Conservation (phyloP, 2,329 filamentous ascomycete genomes). For the Zymoseptoria ardabiliae region DNA sequence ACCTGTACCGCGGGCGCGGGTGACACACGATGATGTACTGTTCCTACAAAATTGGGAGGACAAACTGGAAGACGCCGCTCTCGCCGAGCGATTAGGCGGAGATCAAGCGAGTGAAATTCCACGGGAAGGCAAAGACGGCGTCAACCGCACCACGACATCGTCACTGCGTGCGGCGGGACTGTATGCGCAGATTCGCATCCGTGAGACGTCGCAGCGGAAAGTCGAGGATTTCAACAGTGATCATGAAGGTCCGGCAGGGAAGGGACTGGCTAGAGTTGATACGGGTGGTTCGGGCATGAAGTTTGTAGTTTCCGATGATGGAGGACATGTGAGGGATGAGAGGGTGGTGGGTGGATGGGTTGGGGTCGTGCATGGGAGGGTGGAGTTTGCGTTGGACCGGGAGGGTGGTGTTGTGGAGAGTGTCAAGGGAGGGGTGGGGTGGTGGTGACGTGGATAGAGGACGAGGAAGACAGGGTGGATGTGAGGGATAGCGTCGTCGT, state of each 20-base stretch:
- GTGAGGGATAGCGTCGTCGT: too few relatives aligned
- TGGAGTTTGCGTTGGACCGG: background rate
- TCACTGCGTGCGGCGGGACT: background rate
- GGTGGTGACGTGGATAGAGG: background rate
- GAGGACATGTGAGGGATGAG: background rate
- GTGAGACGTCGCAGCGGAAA: background rate
- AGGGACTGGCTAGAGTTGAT: background rate
- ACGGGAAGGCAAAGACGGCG: background rate
- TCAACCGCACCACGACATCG: background rate
- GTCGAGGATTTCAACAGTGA: background rate
- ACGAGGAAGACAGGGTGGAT: background rate
- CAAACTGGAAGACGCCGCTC: background rate
- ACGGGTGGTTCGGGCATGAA: background rate
- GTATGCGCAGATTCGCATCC: background rate
- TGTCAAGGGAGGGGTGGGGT: background rate
- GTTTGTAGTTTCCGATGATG: background rate
- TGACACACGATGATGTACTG: slow-evolving; percentile 38
- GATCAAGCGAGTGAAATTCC: background rate
- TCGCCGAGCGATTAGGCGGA: background rate
- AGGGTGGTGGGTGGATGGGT: background rate
- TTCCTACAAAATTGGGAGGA: slow-evolving; percentile 2
- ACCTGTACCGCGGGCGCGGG: slow-evolving; percentile 50
- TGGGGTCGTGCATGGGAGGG: background rate
- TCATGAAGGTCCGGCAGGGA: background rate
- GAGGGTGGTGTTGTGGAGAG: background rate